A percentile compares a stretch with the other conserved stretches of the same genome.
phyloP scores from a whole-genome alignment of 2,329 filamentous ascomycete genomes.

The Myriosclerotinia duriaeana region DNA sequence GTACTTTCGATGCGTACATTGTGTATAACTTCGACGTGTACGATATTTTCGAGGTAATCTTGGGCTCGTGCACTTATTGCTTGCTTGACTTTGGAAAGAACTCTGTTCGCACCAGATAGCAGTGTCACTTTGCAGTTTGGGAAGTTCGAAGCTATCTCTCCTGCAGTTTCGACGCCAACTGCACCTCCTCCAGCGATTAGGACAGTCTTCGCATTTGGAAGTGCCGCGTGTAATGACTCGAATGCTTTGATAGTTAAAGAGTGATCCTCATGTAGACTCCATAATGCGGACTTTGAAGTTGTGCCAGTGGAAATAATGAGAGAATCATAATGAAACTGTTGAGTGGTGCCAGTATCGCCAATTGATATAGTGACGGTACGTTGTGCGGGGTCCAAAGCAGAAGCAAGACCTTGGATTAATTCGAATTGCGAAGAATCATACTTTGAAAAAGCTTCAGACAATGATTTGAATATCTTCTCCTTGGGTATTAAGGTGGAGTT shows the following conservation, averaged over 20 bases:
- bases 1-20: constrained; percentile 44
- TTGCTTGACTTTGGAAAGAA: constrained; percentile 46
- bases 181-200: constrained; percentile 49
- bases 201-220: constrained; percentile 46
- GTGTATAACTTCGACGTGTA: constrained; percentile 49
- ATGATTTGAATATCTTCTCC: constrained; percentile 47
- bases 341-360: constrained; percentile 25
- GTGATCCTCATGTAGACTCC: constrained; percentile 44
- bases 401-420: constrained; percentile 47
- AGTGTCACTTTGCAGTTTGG: constrained; percentile 49
- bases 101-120: constrained; percentile 43
- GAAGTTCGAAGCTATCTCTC: constrained; percentile 45
- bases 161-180: constrained; percentile 49
- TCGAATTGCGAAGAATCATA: constrained; percentile 44
- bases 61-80: constrained; percentile 46
- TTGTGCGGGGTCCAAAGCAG: constrained; percentile 40
- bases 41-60: constrained; percentile 43
- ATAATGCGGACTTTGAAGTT: constrained; percentile 47
- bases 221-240: constrained; percentile 43
- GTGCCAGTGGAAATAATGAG: constrained; percentile 52
- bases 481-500: constrained; percentile 47
- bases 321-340: constrained; percentile 44
- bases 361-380: constrained; percentile 41
- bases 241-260: constrained; percentile 42
- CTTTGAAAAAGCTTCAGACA: constrained; percentile 43